These are phyloP conservation scores for Purpureocillium takamizusanense DNA, from an alignment of 2,329 filamentous ascomycete genomes.

Conservation along the genomic window DNA sequence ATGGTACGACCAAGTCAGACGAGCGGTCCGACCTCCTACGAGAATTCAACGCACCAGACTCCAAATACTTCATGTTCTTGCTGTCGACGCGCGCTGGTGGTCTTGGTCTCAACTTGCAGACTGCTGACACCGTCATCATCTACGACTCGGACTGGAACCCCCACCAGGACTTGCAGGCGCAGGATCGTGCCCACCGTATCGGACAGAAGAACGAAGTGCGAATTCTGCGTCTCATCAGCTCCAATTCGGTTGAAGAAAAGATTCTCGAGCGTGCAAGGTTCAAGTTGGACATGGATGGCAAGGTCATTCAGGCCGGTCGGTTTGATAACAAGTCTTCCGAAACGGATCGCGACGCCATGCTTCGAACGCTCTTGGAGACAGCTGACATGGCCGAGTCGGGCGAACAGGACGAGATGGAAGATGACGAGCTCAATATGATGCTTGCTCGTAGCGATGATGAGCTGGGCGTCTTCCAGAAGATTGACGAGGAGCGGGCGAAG, in stretches of 20 bases:
- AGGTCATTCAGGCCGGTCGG: conserved; percentile 97
- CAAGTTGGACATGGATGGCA: conserved; percentile 99
- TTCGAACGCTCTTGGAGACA: conserved; percentile 85
- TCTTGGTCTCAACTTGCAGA: conserved; percentile 93
- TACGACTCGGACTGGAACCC: conserved; percentile 99
- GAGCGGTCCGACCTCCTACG: conserved; percentile 86
- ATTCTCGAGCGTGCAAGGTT: conserved; percentile 93
- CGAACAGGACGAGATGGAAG: conserved; percentile 96
- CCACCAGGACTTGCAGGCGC: conserved; percentile 96
- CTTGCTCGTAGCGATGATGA: conserved; percentile 84
- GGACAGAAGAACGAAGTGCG: conserved; percentile 99
- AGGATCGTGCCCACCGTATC: conserved; percentile 99
- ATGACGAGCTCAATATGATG: conserved; percentile 92
- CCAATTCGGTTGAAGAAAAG: conserved; percentile 96
- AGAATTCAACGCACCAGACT: conserved; percentile 82
- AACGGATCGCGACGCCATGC: conserved; percentile 93
- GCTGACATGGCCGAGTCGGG: conserved; percentile 58
- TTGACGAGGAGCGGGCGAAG: conserved; percentile 66
- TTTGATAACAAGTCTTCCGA: conserved; percentile 99
- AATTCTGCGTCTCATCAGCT: conserved; percentile 90
- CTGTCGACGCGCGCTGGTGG: conserved; percentile 98
- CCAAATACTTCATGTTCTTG: conserved; percentile 94
- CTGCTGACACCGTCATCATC: conserved; percentile 97
- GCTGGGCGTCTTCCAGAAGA: conserved; percentile 65
- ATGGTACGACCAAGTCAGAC: conserved; percentile 95